Conservation (phyloP, 2,329 filamentous ascomycete species). For the Penicillium sp. region DNA sequence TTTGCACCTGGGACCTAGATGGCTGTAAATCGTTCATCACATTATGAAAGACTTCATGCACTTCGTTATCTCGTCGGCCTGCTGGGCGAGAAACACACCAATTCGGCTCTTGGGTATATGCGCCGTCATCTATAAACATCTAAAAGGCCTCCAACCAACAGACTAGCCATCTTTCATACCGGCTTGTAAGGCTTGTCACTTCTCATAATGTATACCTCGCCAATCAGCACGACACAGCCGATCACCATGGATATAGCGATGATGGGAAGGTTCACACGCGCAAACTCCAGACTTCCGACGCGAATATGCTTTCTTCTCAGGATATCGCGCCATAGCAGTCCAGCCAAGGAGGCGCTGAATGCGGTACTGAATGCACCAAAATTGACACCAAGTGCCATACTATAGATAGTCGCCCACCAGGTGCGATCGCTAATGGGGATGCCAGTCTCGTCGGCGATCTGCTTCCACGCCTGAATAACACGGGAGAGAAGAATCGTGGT, state of each 20-base stretch:
- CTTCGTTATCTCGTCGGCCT: slow-evolving; percentile 5
- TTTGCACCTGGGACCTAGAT: too few species aligned
- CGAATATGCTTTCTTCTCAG: slow-evolving; percentile 67
- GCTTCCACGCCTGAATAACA: slow-evolving; percentile 68
- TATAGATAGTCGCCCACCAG: slow-evolving; percentile 74
- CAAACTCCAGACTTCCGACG: slow-evolving; percentile 66
- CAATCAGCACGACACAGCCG: slow-evolving; percentile 62
- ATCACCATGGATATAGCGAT: slow-evolving; percentile 69
- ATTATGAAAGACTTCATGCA: not conserved
- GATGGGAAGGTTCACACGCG: slow-evolving; percentile 68
- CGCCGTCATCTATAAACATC: slow-evolving; percentile 5
- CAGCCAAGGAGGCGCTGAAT: slow-evolving; percentile 71
- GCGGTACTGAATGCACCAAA: slow-evolving; percentile 73
- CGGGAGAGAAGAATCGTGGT: slow-evolving; percentile 73
- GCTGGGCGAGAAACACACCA: not conserved
- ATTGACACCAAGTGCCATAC: slow-evolving; percentile 74
- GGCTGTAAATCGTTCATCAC: not conserved
- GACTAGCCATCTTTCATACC: not conserved
- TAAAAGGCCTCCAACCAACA: not conserved
- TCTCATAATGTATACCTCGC: slow-evolving; percentile 63
- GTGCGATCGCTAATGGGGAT: slow-evolving; percentile 62
- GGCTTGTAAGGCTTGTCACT: slow-evolving; percentile 40
- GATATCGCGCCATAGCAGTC: slow-evolving; percentile 73
- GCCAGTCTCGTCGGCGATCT: slow-evolving; percentile 55
- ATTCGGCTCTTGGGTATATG: not conserved